A percentile compares a stretch with the other conserved stretches of the same genome.
phyloP scores from a whole-genome alignment of 2,329 filamentous ascomycete genomes.

The Phaeosphaeria sp. region DNA sequence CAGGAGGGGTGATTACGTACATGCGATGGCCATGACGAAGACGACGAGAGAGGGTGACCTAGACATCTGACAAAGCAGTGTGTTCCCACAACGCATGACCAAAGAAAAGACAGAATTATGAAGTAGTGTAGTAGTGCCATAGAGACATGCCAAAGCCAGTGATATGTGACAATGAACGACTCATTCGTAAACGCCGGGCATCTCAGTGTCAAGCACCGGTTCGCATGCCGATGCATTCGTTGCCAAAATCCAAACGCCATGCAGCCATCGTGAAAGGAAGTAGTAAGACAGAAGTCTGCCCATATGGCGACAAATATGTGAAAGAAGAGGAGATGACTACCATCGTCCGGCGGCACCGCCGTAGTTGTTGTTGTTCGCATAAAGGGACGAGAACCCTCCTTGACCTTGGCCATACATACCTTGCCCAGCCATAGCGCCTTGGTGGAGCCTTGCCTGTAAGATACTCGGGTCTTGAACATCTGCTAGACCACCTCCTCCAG shows the following conservation, averaged over 20 bases:
- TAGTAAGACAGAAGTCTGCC: conserved; percentile 43
- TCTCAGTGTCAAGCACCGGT: conserved; percentile 39
- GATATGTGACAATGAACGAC: conserved; percentile 33
- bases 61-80: conserved; percentile 44
- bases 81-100: conserved; percentile 39
- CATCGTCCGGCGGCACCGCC: conserved; percentile 48
- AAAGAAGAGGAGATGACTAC: conserved; percentile 42
- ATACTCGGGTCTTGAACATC: conserved; percentile 99
- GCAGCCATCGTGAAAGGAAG: conserved; percentile 40
- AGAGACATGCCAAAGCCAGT: conserved; percentile 41
- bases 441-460: conserved; percentile 96
- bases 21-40: conserved; percentile 55
- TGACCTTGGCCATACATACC: conserved; percentile 84
- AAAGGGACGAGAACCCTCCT: conserved; percentile 95
- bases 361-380: conserved; percentile 67
- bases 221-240: conserved; percentile 49
- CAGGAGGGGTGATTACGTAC: conserved; percentile 53
- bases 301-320: conserved; percentile 36
- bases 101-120: conserved; percentile 27
- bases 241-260: conserved; percentile 47
- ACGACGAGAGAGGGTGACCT: conserved; percentile 51
- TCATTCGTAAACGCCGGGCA: conserved; percentile 49
- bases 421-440: conserved; percentile 82
- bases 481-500: conserved; percentile 97
- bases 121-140: conserved; percentile 42